phyloP scores from a whole-genome alignment of 306 rosid species.

The Leucaena leucocephala region DNA sequence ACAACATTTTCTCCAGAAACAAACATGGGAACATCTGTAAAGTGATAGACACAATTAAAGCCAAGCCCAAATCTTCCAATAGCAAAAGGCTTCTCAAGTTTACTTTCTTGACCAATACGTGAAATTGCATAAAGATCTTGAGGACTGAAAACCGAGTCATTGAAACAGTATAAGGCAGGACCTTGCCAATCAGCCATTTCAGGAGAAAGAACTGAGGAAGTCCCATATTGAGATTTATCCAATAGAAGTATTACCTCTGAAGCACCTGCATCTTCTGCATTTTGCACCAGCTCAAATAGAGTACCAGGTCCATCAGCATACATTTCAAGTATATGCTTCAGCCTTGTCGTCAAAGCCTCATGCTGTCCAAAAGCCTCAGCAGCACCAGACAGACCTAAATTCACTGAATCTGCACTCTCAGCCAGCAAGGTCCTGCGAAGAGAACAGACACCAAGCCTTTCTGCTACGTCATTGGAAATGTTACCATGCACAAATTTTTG shows the following conservation, averaged over 20 bases:
- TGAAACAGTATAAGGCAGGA: conserved; percentile 92
- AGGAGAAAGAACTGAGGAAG: conserved; percentile 95
- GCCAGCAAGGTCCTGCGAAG: conserved; percentile 92
- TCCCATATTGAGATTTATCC: conserved; percentile 93
- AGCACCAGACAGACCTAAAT: conserved; percentile 92
- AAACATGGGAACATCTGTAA: conserved; percentile 91
- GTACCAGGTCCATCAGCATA: conserved; percentile 99
- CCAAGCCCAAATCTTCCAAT: conserved; percentile 99
- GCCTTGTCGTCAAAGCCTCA: conserved; percentile 96
- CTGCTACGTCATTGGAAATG: conserved; percentile 94
- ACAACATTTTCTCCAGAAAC: conserved; percentile 97
- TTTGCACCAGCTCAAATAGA: conserved; percentile 91
- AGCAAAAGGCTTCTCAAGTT: conserved; percentile 94
- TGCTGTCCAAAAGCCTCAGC: conserved; percentile 99
- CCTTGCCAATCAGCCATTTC: conserved; percentile 99
- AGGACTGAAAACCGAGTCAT: conserved; percentile 85
- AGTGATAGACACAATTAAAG: conserved; percentile 97
- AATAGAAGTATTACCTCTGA: conserved; percentile 87
- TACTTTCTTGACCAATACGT: conserved; percentile 99
- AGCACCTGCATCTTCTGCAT: conserved; percentile 99
- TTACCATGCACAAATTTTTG: conserved; percentile 96
- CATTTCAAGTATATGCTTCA: conserved; percentile 98
- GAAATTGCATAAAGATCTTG: conserved; percentile 99
- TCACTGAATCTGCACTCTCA: conserved; percentile 97
- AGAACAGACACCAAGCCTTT: conserved; percentile 92